These are phyloP conservation scores for Jamesozyma piceae DNA, from an alignment of 805 yeast species.

Conservation along the genomic window DNA sequence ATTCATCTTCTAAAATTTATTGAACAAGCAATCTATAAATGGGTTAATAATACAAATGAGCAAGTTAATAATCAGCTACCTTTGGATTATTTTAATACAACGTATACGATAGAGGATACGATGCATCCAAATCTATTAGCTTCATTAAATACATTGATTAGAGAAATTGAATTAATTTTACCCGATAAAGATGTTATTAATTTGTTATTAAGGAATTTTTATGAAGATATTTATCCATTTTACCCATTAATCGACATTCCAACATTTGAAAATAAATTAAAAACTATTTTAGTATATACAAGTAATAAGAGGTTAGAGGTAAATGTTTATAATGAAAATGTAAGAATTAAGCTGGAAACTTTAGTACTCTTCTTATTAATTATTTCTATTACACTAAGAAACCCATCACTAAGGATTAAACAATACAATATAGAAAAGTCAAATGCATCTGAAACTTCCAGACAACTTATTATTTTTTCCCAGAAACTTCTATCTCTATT, in stretches of 20 bases:
- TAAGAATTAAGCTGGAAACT: conserved; percentile 10
- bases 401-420: not conserved
- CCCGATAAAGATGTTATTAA: conserved; percentile 7
- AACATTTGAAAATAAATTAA: conserved; percentile 4
- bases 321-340: conserved; percentile 6
- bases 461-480: conserved; percentile 1
- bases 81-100: conserved; percentile 10
- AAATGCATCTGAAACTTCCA: not conserved
- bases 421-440: not conserved
- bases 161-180: conserved; percentile 11
- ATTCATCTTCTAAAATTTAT: conserved; percentile 11
- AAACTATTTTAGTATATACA: not conserved
- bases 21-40: conserved; percentile 14
- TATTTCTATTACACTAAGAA: conserved; percentile 7
- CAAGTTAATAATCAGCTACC: conserved; percentile 8
- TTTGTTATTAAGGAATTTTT: conserved; percentile 10
- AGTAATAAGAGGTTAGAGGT: conserved; percentile 4
- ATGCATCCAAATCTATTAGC: conserved; percentile 8
- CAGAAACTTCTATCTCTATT: conserved; percentile 7
- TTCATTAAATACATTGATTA: conserved; percentile 5
- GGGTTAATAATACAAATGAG: conserved; percentile 8
- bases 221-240: conserved; percentile 17
- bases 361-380: conserved; percentile 7
- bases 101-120: conserved; percentile 9
- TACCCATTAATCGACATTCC: conserved; percentile 16